These are phyloP conservation scores for Lachnum nothofagi DNA, from an alignment of 2,329 filamentous ascomycete species.

Conservation along the genomic window DNA sequence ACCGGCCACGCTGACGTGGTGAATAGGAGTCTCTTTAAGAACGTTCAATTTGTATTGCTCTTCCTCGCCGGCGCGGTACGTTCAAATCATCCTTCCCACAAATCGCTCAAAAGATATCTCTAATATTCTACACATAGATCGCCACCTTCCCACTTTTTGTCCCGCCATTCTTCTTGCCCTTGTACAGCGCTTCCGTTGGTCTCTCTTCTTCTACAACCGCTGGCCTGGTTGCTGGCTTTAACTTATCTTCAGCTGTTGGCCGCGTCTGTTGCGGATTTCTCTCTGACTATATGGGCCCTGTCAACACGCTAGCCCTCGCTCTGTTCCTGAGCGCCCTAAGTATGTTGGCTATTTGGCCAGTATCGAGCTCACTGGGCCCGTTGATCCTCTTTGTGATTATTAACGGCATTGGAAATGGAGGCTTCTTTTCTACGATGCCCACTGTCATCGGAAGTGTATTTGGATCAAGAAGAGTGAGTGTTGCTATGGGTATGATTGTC, in stretches of 20 bases:
- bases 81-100: not conserved
- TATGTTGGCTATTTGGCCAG: constrained; percentile 58
- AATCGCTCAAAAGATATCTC: no score
- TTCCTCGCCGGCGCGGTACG: constrained; percentile 46
- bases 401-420: constrained; percentile 57
- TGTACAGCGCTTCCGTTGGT: constrained; percentile 52
- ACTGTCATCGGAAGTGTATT: constrained; percentile 57
- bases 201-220: constrained; percentile 50
- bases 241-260: constrained; percentile 54
- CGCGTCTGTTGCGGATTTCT: constrained; percentile 49
- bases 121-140: no score
- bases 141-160: constrained; percentile 57
- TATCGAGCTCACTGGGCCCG: constrained; percentile 49
- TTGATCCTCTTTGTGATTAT: constrained; percentile 53
- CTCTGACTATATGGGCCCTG: constrained; percentile 49
- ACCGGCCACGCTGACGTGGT: not conserved
- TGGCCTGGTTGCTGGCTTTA: constrained; percentile 56
- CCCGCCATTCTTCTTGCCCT: constrained; percentile 56
- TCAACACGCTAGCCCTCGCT: constrained; percentile 50
- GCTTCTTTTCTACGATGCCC: constrained; percentile 60
- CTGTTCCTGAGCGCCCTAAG: constrained; percentile 50
- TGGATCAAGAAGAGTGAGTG: constrained; percentile 48
- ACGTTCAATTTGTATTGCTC: constrained; percentile 46
- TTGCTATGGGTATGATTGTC: constrained; percentile 58
- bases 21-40: constrained; percentile 46